Base-by-base conservation (phyloP, 192 early-diverging fungal species). In the Kappamyces sp. region DNA sequence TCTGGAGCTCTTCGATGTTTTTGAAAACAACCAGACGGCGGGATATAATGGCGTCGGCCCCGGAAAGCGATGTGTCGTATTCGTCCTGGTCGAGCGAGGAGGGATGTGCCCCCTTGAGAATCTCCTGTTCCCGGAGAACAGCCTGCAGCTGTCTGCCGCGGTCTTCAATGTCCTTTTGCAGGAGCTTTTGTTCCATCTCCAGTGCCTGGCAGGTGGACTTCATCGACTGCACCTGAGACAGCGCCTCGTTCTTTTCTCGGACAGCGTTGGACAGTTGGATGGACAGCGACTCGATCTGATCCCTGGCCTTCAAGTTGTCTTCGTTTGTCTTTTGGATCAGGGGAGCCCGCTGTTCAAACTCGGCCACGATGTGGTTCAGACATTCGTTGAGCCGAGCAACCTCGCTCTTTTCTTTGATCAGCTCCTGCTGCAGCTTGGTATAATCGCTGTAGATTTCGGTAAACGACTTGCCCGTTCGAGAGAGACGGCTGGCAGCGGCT, bases 381-480 rank as follows among this genome's bases (percentile, higher is more conserved):
- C 71, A 65, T 34, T 61, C 60, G 15, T 76, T 75, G 44, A 84
- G 64, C 5, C 71, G 61, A 3, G 60, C 60, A 3, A 73, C 69
- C 47, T 86, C 84, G 0, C 61, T 41, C 35, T 76, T 73, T 37
- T 77, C 74, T 12, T 55, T 63, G 15, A 60, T 36, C 46, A 80
- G 65, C n/a, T 73, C 67, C 36, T 67, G 70, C 58, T 84, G 77
- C 9, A 84, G 68, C 31, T 70, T 72, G 23, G 77, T 57, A 58
- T 82, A 81, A 7, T 84, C 79, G 38, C 82, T 54, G 53, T 80
- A 84, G 46, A 84, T 74, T 66, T 86, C 73, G 32, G 84, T 86
- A 23, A 86, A 77, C 34, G 76, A 77, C 55, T 83, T 69, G 39
- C 75, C 72, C 23, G 66, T 37, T 32, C 71, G 70, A 55, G 81